A percentile compares a stretch with the other conserved stretches of the same genome.
Conservation (phyloP, 768 basidiomycete species). For the Phanerochaete carnosa region DNA sequence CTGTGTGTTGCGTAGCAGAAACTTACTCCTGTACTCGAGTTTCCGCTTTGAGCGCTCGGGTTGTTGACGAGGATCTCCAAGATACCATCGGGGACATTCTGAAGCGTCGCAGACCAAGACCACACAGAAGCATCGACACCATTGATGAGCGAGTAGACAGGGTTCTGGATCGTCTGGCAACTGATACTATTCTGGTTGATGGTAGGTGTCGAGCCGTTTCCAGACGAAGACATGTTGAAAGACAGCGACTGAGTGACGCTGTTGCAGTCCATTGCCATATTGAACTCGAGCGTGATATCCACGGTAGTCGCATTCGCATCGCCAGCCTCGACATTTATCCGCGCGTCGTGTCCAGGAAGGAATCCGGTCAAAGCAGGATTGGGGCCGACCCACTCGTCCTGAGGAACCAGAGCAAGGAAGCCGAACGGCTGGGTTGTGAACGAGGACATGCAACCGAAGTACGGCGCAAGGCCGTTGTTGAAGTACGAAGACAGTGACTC, state of each 20-base stretch:
- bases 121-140: constrained; percentile 59
- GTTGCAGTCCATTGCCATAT: constrained; percentile 67
- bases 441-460: constrained; percentile 65
- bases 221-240: constrained; percentile 69
- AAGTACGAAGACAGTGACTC: constrained; percentile 65
- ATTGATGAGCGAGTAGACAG: constrained; percentile 46
- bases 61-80: constrained; percentile 67
- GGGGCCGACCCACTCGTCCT: constrained; percentile 61
- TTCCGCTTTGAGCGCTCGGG: constrained; percentile 38
- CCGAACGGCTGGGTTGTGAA: constrained; percentile 72
- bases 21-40: constrained; percentile 52
- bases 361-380: constrained; percentile 77
- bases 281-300: constrained; percentile 78
- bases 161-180: constrained; percentile 49
- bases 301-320: constrained; percentile 53
- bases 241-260: constrained; percentile 61
- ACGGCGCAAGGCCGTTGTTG: constrained; percentile 57
- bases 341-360: constrained; percentile 82
- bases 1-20: background rate
- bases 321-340: constrained; percentile 48
- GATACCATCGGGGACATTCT: constrained; percentile 79
- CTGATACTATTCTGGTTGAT: constrained; percentile 39
- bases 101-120: constrained; percentile 73
- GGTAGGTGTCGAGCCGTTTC: constrained; percentile 52
- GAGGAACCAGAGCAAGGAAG: constrained; percentile 80